Percentiles rank a stretch among this genome's conserved stretches.
Conservation (phyloP, 352 stramenopile genomes). For the Phytophthora europaea region DNA sequence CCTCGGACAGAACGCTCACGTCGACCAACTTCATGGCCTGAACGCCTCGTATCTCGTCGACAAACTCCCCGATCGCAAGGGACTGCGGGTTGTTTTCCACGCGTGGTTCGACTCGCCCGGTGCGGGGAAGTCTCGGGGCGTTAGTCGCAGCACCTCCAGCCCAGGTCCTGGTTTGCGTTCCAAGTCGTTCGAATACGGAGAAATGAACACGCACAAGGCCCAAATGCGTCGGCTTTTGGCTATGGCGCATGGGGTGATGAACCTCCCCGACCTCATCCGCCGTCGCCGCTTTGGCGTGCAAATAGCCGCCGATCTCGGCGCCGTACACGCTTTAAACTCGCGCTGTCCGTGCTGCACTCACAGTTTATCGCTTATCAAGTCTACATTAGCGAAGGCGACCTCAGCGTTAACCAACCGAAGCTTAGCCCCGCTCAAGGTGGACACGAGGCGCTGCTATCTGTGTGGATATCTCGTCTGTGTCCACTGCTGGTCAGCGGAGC, state of each 20-base stretch:
- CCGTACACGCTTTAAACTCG: constrained; percentile 47
- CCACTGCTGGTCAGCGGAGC: constrained; percentile 42
- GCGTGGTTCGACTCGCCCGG: constrained; percentile 23
- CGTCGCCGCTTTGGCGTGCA: constrained; percentile 66
- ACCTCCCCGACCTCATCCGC: constrained; percentile 54
- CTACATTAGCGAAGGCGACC: constrained; percentile 16
- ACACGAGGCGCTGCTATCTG: constrained; percentile 46
- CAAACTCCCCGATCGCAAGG: constrained; percentile 12
- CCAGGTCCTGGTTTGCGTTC: not conserved
- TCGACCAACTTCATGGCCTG: constrained; percentile 36
- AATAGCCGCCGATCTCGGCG: constrained; percentile 48
- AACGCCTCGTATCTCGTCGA: constrained; percentile 39
- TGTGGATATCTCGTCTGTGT: constrained; percentile 50
- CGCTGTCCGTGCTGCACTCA: constrained; percentile 68
- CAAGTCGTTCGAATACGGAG: constrained; percentile 6
- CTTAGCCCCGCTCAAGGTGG: constrained; percentile 15
- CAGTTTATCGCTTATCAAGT: constrained; percentile 37
- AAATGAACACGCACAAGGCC: constrained; percentile 14
- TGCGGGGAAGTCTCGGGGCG: not conserved
- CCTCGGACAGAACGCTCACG: constrained; percentile 12
- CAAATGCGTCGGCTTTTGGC: constrained; percentile 32
- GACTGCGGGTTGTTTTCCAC: constrained; percentile 38
- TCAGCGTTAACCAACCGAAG: constrained; percentile 15
- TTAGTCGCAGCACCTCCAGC: not conserved
- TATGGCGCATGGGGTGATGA: constrained; percentile 43